A percentile compares a stretch with the other conserved stretches of the same genome.
Conservation (phyloP, 2,329 filamentous ascomycete species). For the Arachnopeziza araneosa region DNA sequence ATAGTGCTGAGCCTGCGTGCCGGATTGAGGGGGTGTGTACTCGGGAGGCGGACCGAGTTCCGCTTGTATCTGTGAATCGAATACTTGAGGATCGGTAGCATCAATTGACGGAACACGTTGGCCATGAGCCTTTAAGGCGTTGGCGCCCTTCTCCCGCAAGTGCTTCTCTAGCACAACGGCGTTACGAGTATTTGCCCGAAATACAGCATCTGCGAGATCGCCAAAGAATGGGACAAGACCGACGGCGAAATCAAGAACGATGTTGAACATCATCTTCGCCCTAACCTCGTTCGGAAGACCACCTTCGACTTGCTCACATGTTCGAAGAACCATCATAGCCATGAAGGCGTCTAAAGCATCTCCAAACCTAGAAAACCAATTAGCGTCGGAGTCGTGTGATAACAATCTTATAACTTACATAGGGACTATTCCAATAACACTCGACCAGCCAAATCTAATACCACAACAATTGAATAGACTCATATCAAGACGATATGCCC, state of each 20-base stretch:
- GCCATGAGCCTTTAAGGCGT: slow-evolving; percentile 44
- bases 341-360: slow-evolving; percentile 70
- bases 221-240: slow-evolving; percentile 72
- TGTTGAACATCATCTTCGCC: slow-evolving; percentile 73
- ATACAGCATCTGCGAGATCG: slow-evolving; percentile 65
- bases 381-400: slow-evolving; percentile 19
- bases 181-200: slow-evolving; percentile 73
- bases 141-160: slow-evolving; percentile 62
- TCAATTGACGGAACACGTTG: slow-evolving; percentile 40
- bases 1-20: slow-evolving; percentile 12
- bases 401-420: slow-evolving; percentile 48
- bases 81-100: slow-evolving; percentile 48
- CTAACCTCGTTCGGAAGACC: slow-evolving; percentile 60
- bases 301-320: slow-evolving; percentile 69
- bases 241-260: slow-evolving; percentile 66
- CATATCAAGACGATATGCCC: slow-evolving; percentile 82
- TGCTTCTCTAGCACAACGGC: slow-evolving; percentile 59
- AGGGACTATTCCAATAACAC: slow-evolving; percentile 78
- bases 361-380: slow-evolving; percentile 50
- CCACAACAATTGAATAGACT: slow-evolving; percentile 76
- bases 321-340: slow-evolving; percentile 67
- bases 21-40: slow-evolving; percentile 20
- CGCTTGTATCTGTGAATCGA: slow-evolving; percentile 35
- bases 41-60: slow-evolving; percentile 25
- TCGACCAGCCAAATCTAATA: slow-evolving; percentile 83